Conservation (phyloP, 225 moss, liverwort and hornwort genomes). For the Sphagnum tenellum region DNA sequence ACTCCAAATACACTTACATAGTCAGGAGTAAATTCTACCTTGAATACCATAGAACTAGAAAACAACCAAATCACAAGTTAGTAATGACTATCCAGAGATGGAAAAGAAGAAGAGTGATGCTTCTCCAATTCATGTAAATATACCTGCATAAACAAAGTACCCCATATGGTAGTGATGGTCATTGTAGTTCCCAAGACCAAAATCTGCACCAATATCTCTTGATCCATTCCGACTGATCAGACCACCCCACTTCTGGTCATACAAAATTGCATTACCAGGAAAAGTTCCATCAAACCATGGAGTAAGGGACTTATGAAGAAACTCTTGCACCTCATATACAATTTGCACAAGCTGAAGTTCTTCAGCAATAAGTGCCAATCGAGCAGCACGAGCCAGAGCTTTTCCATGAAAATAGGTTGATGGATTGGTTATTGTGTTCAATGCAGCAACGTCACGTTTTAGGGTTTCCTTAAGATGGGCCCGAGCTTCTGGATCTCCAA, state of each 20-base stretch:
- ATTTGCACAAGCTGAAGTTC: slow-evolving; percentile 43
- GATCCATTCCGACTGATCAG: slow-evolving; percentile 71
- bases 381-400: slow-evolving; percentile 74
- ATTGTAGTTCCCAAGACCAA: slow-evolving; percentile 77
- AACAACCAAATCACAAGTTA: too few species aligned
- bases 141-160: slow-evolving; percentile 89
- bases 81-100: too few species aligned
- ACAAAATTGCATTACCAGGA: slow-evolving; percentile 57
- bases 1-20: too few species aligned
- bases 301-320: slow-evolving; percentile 49
- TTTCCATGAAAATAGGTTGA: slow-evolving; percentile 89
- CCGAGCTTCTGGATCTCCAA: slow-evolving; percentile 20
- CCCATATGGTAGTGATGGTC: slow-evolving; percentile 95
- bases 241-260: slow-evolving; percentile 84
- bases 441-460: slow-evolving; percentile 39
- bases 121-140: too few species aligned
- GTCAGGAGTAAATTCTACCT: too few species aligned
- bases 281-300: slow-evolving; percentile 71
- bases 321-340: slow-evolving; percentile 43
- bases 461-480: slow-evolving; percentile 46
- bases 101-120: too few species aligned
- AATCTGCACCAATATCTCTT: slow-evolving; percentile 71
- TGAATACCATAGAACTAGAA: too few species aligned
- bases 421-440: slow-evolving; percentile 40
- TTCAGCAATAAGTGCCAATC: slow-evolving; percentile 77